Evolutionary conservation across 768 basidiomycete species (phyloP).

Genomic region (Rhizopogon roseolus): DNA sequence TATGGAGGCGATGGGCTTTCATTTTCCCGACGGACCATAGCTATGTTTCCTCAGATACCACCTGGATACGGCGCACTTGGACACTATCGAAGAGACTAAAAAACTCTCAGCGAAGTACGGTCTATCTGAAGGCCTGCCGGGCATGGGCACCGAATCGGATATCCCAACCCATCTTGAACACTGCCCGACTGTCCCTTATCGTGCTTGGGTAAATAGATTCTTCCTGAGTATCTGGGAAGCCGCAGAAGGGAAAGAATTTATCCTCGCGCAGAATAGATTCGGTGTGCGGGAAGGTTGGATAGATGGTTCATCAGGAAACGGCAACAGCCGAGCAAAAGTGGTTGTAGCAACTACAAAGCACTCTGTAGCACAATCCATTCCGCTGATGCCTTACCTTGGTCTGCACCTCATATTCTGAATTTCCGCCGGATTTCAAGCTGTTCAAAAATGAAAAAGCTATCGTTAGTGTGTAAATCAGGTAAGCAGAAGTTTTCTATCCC

Average conservation of each 20-base stretch:
- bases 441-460: neutral
- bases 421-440: neutral
- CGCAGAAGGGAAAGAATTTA: slow-evolving; percentile 28
- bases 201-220: slow-evolving; percentile 19
- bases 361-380: too few species aligned
- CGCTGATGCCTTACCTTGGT: too few species aligned
- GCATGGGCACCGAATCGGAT: neutral
- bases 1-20: slow-evolving; percentile 15
- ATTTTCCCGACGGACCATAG: slow-evolving; percentile 24
- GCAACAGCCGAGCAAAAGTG: too few species aligned
- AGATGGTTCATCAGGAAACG: too few species aligned
- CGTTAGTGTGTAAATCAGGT: too few species aligned
- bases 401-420: slow-evolving; percentile 26
- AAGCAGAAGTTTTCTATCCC: too few species aligned
- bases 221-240: slow-evolving; percentile 34
- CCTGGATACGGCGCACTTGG: slow-evolving; percentile 25
- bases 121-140: neutral
- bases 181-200: slow-evolving; percentile 22
- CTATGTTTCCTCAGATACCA: slow-evolving; percentile 27
- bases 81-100: slow-evolving; percentile 1
- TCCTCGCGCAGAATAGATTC: slow-evolving; percentile 29
- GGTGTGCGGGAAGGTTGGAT: slow-evolving; percentile 31
- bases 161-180: slow-evolving; percentile 10
- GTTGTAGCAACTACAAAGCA: too few species aligned
- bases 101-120: slow-evolving; percentile 2